Conservation (phyloP, 2,329 filamentous ascomycete species). For the Beauveria sp. region DNA sequence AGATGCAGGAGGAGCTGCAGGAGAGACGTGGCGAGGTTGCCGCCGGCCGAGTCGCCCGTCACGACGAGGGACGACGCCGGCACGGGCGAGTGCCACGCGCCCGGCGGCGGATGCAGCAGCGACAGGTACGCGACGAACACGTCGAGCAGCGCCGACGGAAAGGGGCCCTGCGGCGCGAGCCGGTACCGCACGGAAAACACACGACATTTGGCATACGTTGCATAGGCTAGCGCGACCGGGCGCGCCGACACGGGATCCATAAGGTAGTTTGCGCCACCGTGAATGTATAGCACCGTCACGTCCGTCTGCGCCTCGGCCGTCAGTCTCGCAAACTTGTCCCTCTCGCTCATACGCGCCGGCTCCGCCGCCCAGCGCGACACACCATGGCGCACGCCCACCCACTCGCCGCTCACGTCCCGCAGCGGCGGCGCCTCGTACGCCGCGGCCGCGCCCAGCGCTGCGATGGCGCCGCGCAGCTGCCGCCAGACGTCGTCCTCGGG, state of each 20-base stretch:
- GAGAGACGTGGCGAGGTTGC: conserved; percentile 54
- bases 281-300: conserved; percentile 6
- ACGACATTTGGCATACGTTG: not conserved
- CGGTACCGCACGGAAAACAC: conserved; percentile 25
- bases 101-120: conserved; percentile 57
- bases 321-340: not conserved
- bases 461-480: not conserved
- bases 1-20: conserved; percentile 57
- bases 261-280: conserved; percentile 9
- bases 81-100: conserved; percentile 52
- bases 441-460: not conserved
- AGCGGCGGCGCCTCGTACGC: not conserved
- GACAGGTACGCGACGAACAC: conserved; percentile 58
- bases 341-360: not conserved
- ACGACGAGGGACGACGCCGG: conserved; percentile 54
- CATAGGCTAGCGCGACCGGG: not conserved
- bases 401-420: conserved; percentile 5
- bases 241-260: conserved; percentile 8
- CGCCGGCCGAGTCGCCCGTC: conserved; percentile 58
- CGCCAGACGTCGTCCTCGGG: conserved; percentile 23
- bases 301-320: not conserved
- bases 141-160: conserved; percentile 61
- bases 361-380: not conserved
- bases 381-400: conserved; percentile 1
- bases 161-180: conserved; percentile 59